Evolutionary conservation across 441 rosid genomes (phyloP), one percentile per base, ranked within the genome.

Genomic region (Lepidium campestre): DNA sequence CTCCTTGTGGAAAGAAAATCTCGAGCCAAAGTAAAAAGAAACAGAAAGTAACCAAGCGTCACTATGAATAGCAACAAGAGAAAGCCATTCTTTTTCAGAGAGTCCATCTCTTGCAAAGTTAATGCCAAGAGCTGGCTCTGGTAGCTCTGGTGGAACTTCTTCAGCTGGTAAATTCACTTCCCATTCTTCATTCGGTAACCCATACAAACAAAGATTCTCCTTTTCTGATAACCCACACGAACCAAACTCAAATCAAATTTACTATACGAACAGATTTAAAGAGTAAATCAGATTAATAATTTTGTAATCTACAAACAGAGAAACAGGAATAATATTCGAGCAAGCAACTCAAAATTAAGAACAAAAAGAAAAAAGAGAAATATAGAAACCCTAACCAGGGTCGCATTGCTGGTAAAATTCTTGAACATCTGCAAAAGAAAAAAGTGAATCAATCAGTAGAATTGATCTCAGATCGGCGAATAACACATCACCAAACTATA

Each of bases 321-420:
- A 53, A 54, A 54, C 22, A 10, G 5, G 9, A 31, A 4, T 2
- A 11, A 34, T 2, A 12, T n/a, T n/a, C n/a, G 27, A 34, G 44
- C 0, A 14, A 15, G 12, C 11, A 65, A 52, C 32, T 20, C 42
- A 19, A 45, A 66, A 58, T 0, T 55, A 4, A 29, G 69, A 52
- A 13, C 11, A 2, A 35, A 20, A 56, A 7, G 20, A 35, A 2
- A 35, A 20, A 56, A 7, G 20, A 35, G 18, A 67, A 20, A 54
- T 18, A 25, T 4, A 62, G 49, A 70, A 70, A 42, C 70, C 64
- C 70, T 64, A 69, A 83, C 93, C 96, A 36, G 96, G 93, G 70
- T 89, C 96, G 49, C 96, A 89, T 70, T 83, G 90, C 60, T 80
- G 91, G 62, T 68, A 85, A 62, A 89, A 89, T 10, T 82, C 88